A percentile compares a stretch with the other conserved stretches of the same genome.
phyloP scores from a whole-genome alignment of 768 basidiomycete genomes.

The Lentinula sp. region DNA sequence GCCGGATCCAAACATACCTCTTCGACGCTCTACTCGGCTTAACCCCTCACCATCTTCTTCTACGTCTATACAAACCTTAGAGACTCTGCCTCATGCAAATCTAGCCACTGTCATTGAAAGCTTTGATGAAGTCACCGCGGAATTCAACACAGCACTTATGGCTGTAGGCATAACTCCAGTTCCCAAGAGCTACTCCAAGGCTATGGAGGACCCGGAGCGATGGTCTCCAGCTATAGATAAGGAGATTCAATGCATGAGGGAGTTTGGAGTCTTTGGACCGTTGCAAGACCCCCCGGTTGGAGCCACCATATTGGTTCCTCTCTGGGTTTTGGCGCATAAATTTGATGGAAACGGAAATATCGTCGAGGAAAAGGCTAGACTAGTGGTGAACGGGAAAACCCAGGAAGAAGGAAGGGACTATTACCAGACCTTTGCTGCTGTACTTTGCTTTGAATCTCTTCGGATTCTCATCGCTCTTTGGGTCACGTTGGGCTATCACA shows the following conservation, averaged over 20 bases:
- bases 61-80: too few relatives aligned
- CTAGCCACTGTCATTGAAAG: too few relatives aligned
- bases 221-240: background rate
- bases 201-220: background rate
- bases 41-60: too few relatives aligned
- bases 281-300: background rate
- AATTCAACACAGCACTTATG: background rate
- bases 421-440: conserved; percentile 20
- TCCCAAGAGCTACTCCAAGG: background rate
- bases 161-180: background rate
- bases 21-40: too few relatives aligned
- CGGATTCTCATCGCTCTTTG: conserved; percentile 12
- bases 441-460: conserved; percentile 14
- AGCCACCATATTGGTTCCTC: background rate
- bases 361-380: conserved; percentile 11
- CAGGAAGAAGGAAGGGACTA: conserved; percentile 28
- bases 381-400: conserved; percentile 25
- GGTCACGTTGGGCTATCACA: background rate
- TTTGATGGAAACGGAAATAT: conserved; percentile 14
- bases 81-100: too few relatives aligned
- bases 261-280: background rate
- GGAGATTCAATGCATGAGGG: background rate
- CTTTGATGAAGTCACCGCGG: background rate
- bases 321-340: conserved; percentile 2
- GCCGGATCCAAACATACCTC: too few relatives aligned